Percentiles rank a stretch among this genome's conserved stretches.
phyloP scores from a whole-genome alignment of 768 basidiomycete genomes.

The Pisolithus orientalis region DNA sequence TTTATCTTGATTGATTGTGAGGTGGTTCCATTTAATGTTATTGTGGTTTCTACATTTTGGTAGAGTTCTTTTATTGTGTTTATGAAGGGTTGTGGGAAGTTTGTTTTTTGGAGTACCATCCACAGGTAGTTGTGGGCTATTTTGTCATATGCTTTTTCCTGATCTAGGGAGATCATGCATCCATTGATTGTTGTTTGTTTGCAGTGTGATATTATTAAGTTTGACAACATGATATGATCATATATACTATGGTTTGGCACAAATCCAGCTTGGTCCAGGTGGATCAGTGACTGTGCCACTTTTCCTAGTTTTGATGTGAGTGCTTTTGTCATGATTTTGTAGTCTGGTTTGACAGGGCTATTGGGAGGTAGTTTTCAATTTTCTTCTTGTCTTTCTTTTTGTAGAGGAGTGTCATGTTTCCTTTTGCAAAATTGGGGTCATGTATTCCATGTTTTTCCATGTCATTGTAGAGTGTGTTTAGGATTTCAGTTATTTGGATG shows the following conservation, averaged over 20 bases:
- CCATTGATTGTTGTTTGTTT: conserved; percentile 22
- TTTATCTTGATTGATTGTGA: not conserved
- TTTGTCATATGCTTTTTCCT: conserved; percentile 37
- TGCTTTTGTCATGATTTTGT: conserved; percentile 25
- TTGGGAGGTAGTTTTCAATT: conserved; percentile 33
- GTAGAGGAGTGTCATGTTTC: conserved; percentile 33
- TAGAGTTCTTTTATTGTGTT: conserved; percentile 7
- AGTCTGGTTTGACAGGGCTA: conserved; percentile 31
- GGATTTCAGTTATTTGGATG: not conserved
- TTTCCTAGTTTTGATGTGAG: conserved; percentile 14
- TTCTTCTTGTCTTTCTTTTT: conserved; percentile 31
- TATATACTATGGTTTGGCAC: conserved; percentile 25
- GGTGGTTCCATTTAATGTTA: conserved; percentile 27
- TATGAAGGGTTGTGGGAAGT: conserved; percentile 24
- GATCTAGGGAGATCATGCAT: conserved; percentile 20
- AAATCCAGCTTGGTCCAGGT: conserved; percentile 35
- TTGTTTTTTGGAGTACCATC: conserved; percentile 14
- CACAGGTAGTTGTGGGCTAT: conserved; percentile 28
- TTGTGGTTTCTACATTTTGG: conserved; percentile 16
- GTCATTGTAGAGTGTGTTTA: conserved; percentile 11
- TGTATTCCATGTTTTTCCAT: conserved; percentile 21
- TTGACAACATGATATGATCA: conserved; percentile 26
- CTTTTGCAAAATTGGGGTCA: conserved; percentile 18
- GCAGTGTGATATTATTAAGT: conserved; percentile 18
- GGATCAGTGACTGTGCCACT: conserved; percentile 14